Evolutionary conservation across 345 rosid species (phyloP).

Genomic region (Ceriops tagal): DNA sequence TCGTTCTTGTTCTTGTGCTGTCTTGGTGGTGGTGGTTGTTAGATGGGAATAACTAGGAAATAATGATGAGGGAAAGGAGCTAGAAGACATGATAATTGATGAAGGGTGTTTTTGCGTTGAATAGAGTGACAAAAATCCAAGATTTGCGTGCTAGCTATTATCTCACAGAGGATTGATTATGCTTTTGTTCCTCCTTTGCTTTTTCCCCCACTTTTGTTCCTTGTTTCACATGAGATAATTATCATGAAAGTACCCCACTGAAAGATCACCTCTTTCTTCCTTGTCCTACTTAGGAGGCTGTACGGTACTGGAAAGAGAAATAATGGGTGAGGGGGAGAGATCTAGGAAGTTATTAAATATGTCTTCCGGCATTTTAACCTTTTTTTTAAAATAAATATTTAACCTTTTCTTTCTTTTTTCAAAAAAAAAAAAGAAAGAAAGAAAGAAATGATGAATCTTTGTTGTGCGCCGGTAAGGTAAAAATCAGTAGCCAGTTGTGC

Average conservation of each 20-base stretch:
- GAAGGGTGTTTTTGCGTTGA: constrained; percentile 16
- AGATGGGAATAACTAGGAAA: constrained; percentile 29
- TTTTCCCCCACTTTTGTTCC: background rate
- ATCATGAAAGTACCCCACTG: constrained; percentile 20
- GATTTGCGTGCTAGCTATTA: constrained; percentile 30
- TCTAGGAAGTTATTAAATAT: too few relatives aligned
- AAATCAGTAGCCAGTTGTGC: too few relatives aligned
- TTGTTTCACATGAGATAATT: constrained; percentile 31
- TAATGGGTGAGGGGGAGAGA: too few relatives aligned
- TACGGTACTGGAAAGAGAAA: too few relatives aligned
- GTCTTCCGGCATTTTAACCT: too few relatives aligned
- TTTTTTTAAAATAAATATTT: too few relatives aligned
- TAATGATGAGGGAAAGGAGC: constrained; percentile 44
- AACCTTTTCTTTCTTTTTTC: too few relatives aligned
- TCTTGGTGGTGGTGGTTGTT: constrained; percentile 18
- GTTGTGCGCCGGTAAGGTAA: too few relatives aligned
- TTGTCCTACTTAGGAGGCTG: too few relatives aligned
- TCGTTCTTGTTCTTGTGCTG: constrained; percentile 15
- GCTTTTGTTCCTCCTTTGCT: constrained; percentile 13
- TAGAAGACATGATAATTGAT: constrained; percentile 56
- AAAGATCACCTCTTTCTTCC: background rate
- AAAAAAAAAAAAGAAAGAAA: too few relatives aligned
- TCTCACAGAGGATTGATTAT: constrained; percentile 2
- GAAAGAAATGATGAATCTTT: too few relatives aligned
- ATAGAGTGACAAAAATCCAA: constrained; percentile 25